phyloP scores from a whole-genome alignment of 129 eudicot genomes.

The sunflower (Helianthus annuus) region DNA sequence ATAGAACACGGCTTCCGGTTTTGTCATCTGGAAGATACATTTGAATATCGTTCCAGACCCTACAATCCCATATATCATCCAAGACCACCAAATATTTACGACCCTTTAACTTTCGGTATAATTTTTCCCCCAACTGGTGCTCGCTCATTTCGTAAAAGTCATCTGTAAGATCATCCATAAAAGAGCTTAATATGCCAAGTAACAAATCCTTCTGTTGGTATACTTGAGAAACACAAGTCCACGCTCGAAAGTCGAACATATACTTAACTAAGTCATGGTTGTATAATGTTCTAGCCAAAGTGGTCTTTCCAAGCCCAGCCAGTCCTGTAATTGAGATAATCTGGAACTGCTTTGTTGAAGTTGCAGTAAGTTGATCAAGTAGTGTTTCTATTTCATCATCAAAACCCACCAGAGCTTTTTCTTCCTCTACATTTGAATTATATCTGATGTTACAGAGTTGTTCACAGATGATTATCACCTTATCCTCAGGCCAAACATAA shows the following conservation, averaged over 20 bases:
- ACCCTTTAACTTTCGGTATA: no score
- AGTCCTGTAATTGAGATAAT: slow-evolving; percentile 33
- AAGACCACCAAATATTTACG: no score
- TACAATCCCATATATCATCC: no score
- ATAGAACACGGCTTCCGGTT: no score
- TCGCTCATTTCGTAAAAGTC: slow-evolving; percentile 4
- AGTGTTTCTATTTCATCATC: slow-evolving; percentile 21
- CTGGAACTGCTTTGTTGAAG: neutral
- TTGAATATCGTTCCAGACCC: no score
- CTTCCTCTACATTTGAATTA: slow-evolving; percentile 4
- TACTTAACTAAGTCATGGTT: slow-evolving; percentile 12
- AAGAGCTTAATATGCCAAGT: slow-evolving; percentile 18
- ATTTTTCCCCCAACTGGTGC: neutral
- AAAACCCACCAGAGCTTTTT: slow-evolving; percentile 31
- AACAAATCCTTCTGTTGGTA: slow-evolving; percentile 20
- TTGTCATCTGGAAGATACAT: no score
- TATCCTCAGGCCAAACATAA: neutral
- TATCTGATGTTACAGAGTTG: slow-evolving; percentile 26
- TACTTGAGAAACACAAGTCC: slow-evolving; percentile 28
- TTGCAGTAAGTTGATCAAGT: slow-evolving; percentile 14
- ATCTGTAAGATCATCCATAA: neutral
- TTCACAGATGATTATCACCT: neutral
- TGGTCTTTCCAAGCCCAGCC: slow-evolving; percentile 35
- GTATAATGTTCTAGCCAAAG: slow-evolving; percentile 26
- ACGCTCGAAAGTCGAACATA: slow-evolving; percentile 31